These are phyloP conservation scores for Teunomyces atbi DNA, from an alignment of 805 yeast genomes.

Conservation along the genomic window DNA sequence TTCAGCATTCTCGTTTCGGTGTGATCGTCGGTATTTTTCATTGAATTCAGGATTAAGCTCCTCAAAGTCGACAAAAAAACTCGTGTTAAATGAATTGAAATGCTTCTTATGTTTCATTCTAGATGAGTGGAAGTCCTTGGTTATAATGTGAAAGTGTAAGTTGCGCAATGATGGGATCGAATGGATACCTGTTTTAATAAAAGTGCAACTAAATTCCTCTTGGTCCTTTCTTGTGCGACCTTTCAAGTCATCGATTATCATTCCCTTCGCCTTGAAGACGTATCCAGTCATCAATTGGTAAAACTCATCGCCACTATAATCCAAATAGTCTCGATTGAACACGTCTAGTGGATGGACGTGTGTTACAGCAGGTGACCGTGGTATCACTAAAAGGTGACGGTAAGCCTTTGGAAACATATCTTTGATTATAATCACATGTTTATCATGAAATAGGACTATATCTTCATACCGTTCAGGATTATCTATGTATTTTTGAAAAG, in stretches of 20 bases:
- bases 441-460: slow-evolving; percentile 47
- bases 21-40: slow-evolving; percentile 2
- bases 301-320: slow-evolving; percentile 17
- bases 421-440: slow-evolving; percentile 51
- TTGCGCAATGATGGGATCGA: slow-evolving; percentile 67
- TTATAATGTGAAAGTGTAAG: slow-evolving; percentile 71
- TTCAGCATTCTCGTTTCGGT: slow-evolving; percentile 1
- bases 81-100: slow-evolving; percentile 67
- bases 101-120: slow-evolving; percentile 61
- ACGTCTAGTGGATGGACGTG: slow-evolving; percentile 51
- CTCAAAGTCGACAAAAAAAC: slow-evolving; percentile 59
- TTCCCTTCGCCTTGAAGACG: slow-evolving; percentile 34
- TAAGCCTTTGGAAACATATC: slow-evolving; percentile 66
- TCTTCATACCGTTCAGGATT: slow-evolving; percentile 40
- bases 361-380: slow-evolving; percentile 45
- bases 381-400: slow-evolving; percentile 61
- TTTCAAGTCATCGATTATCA: slow-evolving; percentile 21
- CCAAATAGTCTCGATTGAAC: slow-evolving; percentile 28
- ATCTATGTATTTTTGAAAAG: slow-evolving; percentile 47
- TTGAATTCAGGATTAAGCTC: slow-evolving; percentile 31
- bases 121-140: slow-evolving; percentile 57
- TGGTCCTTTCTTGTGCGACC: slow-evolving; percentile 13
- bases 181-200: slow-evolving; percentile 63
- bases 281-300: slow-evolving; percentile 28
- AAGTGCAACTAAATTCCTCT: slow-evolving; percentile 19